phyloP scores from a whole-genome alignment of 2,329 filamentous ascomycete genomes.

The Atkinsonella hypoxylon region DNA sequence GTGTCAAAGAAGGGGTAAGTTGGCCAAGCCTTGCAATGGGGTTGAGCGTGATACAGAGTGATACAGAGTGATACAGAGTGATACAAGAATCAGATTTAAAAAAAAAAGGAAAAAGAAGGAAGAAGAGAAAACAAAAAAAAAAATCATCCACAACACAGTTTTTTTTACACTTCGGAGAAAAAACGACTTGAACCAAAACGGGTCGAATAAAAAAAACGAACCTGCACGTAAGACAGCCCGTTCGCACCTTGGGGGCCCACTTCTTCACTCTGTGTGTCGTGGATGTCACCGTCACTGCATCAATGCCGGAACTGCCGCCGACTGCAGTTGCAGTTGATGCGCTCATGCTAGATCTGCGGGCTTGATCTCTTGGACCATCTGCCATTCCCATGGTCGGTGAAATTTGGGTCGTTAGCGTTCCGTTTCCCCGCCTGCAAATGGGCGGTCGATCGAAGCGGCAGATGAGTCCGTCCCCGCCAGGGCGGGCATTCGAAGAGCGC shows the following conservation, averaged over 20 bases:
- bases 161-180: background rate
- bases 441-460: background rate
- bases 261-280: conserved; percentile 4
- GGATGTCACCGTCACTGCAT: background rate
- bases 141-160: too few relatives aligned
- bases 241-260: conserved; percentile 5
- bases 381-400: conserved; percentile 1
- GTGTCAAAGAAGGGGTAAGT: background rate
- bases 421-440: background rate
- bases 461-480: background rate
- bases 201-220: background rate
- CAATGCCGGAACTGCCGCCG: background rate
- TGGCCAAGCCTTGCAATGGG: background rate
- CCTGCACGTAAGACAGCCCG: conserved; percentile 4
- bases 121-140: background rate
- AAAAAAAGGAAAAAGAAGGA: too few relatives aligned
- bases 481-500: background rate
- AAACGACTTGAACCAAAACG: background rate
- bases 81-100: too few relatives aligned
- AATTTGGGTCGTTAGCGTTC: background rate
- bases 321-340: background rate
- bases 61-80: too few relatives aligned
- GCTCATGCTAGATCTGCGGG: conserved; percentile 1
- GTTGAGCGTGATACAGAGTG: too few relatives aligned
- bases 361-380: background rate